A percentile compares a stretch with the other conserved stretches of the same genome.
phyloP scores from a whole-genome alignment of 2,329 filamentous ascomycete species.

The Aspergillus piperis region DNA sequence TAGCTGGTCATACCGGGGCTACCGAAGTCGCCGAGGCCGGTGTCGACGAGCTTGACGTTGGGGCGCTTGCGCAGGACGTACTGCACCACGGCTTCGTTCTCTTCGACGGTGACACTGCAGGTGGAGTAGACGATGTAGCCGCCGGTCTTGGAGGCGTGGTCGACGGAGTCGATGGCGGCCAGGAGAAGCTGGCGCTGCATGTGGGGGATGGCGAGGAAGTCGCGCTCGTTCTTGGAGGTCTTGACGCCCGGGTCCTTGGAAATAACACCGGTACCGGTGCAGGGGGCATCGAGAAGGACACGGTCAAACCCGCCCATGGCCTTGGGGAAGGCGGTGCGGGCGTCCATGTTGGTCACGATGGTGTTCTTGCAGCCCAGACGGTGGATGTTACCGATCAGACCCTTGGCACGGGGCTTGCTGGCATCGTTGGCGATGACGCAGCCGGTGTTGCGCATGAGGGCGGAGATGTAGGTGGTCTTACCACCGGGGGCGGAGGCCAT shows the following conservation, averaged over 20 bases:
- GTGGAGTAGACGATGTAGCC: slow-evolving; percentile 97
- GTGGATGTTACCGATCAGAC: slow-evolving; percentile 97
- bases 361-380: slow-evolving; percentile 91
- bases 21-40: slow-evolving; percentile 79
- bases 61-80: slow-evolving; percentile 89
- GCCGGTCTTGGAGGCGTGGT: slow-evolving; percentile 87
- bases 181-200: slow-evolving; percentile 92
- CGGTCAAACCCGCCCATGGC: slow-evolving; percentile 96
- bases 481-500: slow-evolving; percentile 95
- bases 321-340: slow-evolving; percentile 80
- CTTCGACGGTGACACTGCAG: slow-evolving; percentile 90
- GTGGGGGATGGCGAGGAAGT: slow-evolving; percentile 92
- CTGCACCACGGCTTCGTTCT: slow-evolving; percentile 90
- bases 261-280: slow-evolving; percentile 95
- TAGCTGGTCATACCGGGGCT: slow-evolving; percentile 89
- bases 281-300: slow-evolving; percentile 90
- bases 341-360: slow-evolving; percentile 93
- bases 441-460: slow-evolving; percentile 96
- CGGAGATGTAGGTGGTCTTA: slow-evolving; percentile 95
- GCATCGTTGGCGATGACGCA: slow-evolving; percentile 95
- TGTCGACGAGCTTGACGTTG: slow-evolving; percentile 91
- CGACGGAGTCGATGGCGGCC: slow-evolving; percentile 90
- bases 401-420: slow-evolving; percentile 89
- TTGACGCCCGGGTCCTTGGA: slow-evolving; percentile 96
- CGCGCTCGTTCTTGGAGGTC: slow-evolving; percentile 94